Conservation (phyloP, 1,284 basidiomycete species). For the Ustilago loliicola region DNA sequence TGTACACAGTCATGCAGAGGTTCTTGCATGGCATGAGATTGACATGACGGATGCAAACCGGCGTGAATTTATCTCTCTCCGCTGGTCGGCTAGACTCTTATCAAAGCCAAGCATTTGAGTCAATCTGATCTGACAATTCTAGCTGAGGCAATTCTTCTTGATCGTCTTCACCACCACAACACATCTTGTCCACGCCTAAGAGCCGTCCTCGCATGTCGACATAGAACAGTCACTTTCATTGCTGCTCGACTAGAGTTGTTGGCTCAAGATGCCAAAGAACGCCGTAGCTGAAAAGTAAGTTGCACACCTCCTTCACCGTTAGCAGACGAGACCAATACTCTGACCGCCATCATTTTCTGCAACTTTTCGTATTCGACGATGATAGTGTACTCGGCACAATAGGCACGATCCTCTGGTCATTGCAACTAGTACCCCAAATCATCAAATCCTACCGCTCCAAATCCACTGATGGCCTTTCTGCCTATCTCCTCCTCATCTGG, state of each 20-base stretch:
- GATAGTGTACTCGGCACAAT: constrained; percentile 44
- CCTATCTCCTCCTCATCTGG: constrained; percentile 81
- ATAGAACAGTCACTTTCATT: too few species aligned
- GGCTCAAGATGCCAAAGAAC: constrained; percentile 30
- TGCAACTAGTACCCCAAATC: constrained; percentile 80
- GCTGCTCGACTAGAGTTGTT: background rate
- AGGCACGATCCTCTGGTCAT: constrained; percentile 78
- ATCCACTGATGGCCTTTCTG: constrained; percentile 80
- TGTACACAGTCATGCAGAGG: background rate
- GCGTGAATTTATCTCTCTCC: background rate
- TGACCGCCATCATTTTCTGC: background rate
- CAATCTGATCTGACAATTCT: too few species aligned
- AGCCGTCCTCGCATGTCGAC: too few species aligned
- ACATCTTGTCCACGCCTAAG: background rate
- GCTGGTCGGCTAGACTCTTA: constrained; percentile 10
- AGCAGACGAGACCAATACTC: too few species aligned
- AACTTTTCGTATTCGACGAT: background rate
- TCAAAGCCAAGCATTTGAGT: background rate
- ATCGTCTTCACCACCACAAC: background rate
- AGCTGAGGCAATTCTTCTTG: too few species aligned
- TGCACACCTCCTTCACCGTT: background rate
- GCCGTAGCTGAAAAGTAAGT: constrained; percentile 47
- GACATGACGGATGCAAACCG: constrained; percentile 1
- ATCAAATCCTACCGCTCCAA: constrained; percentile 80
- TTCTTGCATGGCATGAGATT: background rate